Evolutionary conservation across 441 rosid genomes (phyloP), one percentile per base, ranked within the genome.

Genomic region (Corymbia citriodora): DNA sequence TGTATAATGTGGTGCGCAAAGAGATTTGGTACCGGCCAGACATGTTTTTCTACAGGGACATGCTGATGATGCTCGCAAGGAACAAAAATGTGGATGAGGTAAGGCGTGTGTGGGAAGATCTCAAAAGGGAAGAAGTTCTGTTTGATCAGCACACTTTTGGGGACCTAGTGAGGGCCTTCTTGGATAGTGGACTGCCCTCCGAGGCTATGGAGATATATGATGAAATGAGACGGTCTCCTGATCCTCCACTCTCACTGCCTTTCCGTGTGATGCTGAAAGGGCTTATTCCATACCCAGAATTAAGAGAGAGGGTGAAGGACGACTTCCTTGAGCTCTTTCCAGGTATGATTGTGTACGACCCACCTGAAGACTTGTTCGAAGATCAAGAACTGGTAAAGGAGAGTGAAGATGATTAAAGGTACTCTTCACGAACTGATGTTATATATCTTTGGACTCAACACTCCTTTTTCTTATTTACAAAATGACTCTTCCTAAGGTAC

Each of bases 11-110:
- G 57, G 96, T 96, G 90, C 97, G 98, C 10, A 95, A 94, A 93
- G 99, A 98, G 92, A 96, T 98, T 91, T 98, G 99, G 99, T 97
- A 96, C 27, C 93, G 96, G 91, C 99, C 99, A 11, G 99, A 97
- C 94, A 96, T 96, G 99, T 98, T 94, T 91, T 96, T 97, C 83
- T 95, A 96, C 93, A 93, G 99, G 92, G 99, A 98, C 93, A 98
- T 96, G 98, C 96, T 98, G 16, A 95, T 96, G 96, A 95, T 95
- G 98, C 98, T 97, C 55, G 99, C 99, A 27, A 96, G 98, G 93
- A 96, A 96, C 96, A 96, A 59, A 92, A 96, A 93, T 87, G 96
- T 95, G 33, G 96, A 93, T 13, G 97, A 96, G 91, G 95, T 93
- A 19, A 94, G 92, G 90, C 91, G n/a, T 90, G 98, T 96, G 68